A percentile compares a stretch with the other conserved stretches of the same genome.
Evolutionary conservation across 2,329 filamentous ascomycete species (phyloP).

Genomic region (Cryphonectria parasitica): DNA sequence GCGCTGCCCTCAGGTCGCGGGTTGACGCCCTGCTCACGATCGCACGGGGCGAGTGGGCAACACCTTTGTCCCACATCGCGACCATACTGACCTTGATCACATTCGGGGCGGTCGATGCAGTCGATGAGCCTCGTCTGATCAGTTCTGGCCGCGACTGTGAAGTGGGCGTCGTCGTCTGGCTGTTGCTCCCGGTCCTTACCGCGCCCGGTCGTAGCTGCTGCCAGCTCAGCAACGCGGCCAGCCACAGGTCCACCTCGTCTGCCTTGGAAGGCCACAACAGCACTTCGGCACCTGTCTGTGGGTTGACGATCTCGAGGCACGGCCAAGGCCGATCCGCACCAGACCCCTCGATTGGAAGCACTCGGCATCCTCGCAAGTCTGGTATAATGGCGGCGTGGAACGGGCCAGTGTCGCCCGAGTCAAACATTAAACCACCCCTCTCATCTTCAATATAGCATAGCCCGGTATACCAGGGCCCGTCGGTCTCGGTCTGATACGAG

Average conservation of each 20-base stretch:
- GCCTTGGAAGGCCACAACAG: conserved; percentile 66
- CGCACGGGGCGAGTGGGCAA: conserved; percentile 56
- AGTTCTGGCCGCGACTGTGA: conserved; percentile 44
- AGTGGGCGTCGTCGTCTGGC: conserved; percentile 26
- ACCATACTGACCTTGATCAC: conserved; percentile 97
- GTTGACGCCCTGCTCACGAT: conserved; percentile 63
- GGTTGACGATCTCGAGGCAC: conserved; percentile 59
- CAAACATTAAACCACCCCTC: conserved; percentile 73
- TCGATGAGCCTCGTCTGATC: conserved; percentile 46
- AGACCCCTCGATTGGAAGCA: conserved; percentile 58
- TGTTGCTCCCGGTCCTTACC: conserved; percentile 45
- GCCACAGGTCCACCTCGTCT: conserved; percentile 77
- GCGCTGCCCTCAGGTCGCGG: conserved; percentile 56
- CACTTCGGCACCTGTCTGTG: conserved; percentile 61
- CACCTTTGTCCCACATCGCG: conserved; percentile 85
- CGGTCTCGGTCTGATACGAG: conserved; percentile 68
- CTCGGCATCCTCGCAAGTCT: conserved; percentile 74
- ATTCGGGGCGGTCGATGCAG: conserved; percentile 36
- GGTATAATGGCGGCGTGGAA: conserved; percentile 70
- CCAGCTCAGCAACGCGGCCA: conserved; percentile 81
- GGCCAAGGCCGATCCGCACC: conserved; percentile 52
- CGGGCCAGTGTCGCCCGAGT: conserved; percentile 67
- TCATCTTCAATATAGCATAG: conserved; percentile 80
- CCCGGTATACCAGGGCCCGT: conserved; percentile 69
- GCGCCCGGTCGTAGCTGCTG: conserved; percentile 70